Percentiles rank a stretch among this genome's conserved stretches.
phyloP scores from a whole-genome alignment of 2,329 filamentous ascomycete genomes.

The Gnomoniopsis sp. region DNA sequence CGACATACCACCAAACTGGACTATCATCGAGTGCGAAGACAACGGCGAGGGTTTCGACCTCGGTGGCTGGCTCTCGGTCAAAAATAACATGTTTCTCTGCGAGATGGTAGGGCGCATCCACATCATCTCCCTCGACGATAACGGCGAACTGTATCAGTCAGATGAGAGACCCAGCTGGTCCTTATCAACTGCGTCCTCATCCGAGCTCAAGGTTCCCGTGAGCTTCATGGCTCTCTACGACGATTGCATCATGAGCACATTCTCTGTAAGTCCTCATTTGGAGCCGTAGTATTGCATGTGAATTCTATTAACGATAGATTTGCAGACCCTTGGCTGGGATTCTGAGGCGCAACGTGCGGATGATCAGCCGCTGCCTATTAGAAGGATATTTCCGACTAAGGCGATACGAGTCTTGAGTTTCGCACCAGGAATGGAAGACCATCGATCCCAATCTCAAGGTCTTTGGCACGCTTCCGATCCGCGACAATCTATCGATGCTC shows the following conservation, averaged over 20 bases:
- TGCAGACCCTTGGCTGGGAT: slow-evolving; percentile 7
- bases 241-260: slow-evolving; percentile 44
- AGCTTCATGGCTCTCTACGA: slow-evolving; percentile 45
- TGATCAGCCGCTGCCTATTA: not conserved
- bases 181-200: slow-evolving; percentile 22
- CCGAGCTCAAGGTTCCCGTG: slow-evolving; percentile 37
- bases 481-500: not conserved
- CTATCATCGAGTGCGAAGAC: slow-evolving; percentile 38
- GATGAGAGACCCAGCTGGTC: slow-evolving; percentile 3
- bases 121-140: slow-evolving; percentile 35
- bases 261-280: slow-evolving; percentile 23
- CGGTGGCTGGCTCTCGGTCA: slow-evolving; percentile 42
- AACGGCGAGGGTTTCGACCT: slow-evolving; percentile 39
- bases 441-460: not conserved
- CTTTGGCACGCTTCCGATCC: not conserved
- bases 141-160: slow-evolving; percentile 25
- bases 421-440: not conserved
- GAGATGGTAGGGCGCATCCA: slow-evolving; percentile 41
- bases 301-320: not conserved
- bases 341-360: not conserved
- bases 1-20: slow-evolving; percentile 24
- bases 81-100: slow-evolving; percentile 38
- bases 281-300: not conserved
- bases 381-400: slow-evolving; percentile 13
- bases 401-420: not conserved